Evolutionary conservation across 176 grass and related monocot species (phyloP).

Genomic region (Juncus effusus): DNA sequence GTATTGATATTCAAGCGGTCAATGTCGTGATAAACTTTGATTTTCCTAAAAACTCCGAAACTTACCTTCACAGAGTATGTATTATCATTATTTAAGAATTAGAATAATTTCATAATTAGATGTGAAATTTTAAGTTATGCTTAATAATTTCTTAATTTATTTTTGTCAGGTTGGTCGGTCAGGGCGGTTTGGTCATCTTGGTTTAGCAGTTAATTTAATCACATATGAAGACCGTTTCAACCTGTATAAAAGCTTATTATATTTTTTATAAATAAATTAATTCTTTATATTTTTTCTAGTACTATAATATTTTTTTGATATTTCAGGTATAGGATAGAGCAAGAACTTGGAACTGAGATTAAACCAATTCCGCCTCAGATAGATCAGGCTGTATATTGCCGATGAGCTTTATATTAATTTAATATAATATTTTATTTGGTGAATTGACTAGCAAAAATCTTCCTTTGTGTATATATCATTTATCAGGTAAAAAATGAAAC

Average conservation of each 20-base stretch:
- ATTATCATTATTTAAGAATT: background rate
- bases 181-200: slow-evolving; percentile 89
- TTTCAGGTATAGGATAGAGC: slow-evolving; percentile 72
- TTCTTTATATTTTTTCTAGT: slow-evolving; percentile 18
- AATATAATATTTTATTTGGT: slow-evolving; percentile 28
- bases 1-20: slow-evolving; percentile 97
- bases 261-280: background rate
- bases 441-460: slow-evolving; percentile 32
- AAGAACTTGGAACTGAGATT: slow-evolving; percentile 94
- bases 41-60: slow-evolving; percentile 86
- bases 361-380: slow-evolving; percentile 91
- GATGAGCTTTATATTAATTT: slow-evolving; percentile 26
- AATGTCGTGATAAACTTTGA: slow-evolving; percentile 99
- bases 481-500: slow-evolving; percentile 46
- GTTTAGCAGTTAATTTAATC: slow-evolving; percentile 81
- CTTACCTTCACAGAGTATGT: slow-evolving; percentile 96
- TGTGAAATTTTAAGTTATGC: background rate
- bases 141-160: slow-evolving; percentile 22
- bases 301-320: background rate
- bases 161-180: slow-evolving; percentile 82
- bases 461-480: slow-evolving; percentile 59
- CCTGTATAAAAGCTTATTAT: slow-evolving; percentile 41
- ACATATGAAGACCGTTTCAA: slow-evolving; percentile 95
- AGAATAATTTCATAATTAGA: background rate
- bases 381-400: slow-evolving; percentile 78